Percentiles rank a stretch among this genome's conserved stretches.
Evolutionary conservation across 805 yeast genomes (phyloP).

Genomic region (Wickerhamiella qilinensis): DNA sequence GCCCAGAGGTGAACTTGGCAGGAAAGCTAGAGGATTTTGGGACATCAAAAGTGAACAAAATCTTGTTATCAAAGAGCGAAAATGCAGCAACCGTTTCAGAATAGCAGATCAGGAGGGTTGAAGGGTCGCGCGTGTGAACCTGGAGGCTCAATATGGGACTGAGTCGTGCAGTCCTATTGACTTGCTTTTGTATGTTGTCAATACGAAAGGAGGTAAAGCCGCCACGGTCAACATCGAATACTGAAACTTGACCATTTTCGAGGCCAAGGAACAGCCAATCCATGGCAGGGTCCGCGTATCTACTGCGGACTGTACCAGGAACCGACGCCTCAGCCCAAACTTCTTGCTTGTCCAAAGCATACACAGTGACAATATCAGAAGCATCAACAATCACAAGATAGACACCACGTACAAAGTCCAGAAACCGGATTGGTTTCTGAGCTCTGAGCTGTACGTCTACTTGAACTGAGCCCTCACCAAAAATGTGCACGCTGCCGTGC

Average conservation of each 20-base stretch:
- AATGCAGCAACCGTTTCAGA: constrained; percentile 51
- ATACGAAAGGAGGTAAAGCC: constrained; percentile 45
- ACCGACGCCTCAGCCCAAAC: constrained; percentile 45
- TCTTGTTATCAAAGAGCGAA: constrained; percentile 42
- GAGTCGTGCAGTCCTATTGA: constrained; percentile 38
- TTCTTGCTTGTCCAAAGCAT: constrained; percentile 50
- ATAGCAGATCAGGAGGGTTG: constrained; percentile 61
- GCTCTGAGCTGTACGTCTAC: constrained; percentile 38
- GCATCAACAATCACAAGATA: constrained; percentile 61
- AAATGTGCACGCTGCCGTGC: constrained; percentile 53
- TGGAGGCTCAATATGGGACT: constrained; percentile 53
- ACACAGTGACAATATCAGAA: constrained; percentile 43
- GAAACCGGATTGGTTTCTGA: constrained; percentile 29
- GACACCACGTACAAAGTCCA: constrained; percentile 63
- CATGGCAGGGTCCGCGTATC: constrained; percentile 69
- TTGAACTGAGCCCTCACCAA: constrained; percentile 76
- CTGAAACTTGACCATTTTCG: constrained; percentile 52
- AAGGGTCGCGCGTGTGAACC: constrained; percentile 83
- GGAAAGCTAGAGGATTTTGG: constrained; percentile 35
- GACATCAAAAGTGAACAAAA: constrained; percentile 33
- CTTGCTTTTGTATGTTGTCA: constrained; percentile 47
- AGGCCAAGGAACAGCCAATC: constrained; percentile 79
- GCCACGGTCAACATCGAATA: constrained; percentile 74
- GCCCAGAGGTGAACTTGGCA: constrained; percentile 33
- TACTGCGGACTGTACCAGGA: constrained; percentile 49